These are phyloP conservation scores for Debaryomyces prosopidis DNA, from an alignment of 805 yeast species.

Conservation along the genomic window DNA sequence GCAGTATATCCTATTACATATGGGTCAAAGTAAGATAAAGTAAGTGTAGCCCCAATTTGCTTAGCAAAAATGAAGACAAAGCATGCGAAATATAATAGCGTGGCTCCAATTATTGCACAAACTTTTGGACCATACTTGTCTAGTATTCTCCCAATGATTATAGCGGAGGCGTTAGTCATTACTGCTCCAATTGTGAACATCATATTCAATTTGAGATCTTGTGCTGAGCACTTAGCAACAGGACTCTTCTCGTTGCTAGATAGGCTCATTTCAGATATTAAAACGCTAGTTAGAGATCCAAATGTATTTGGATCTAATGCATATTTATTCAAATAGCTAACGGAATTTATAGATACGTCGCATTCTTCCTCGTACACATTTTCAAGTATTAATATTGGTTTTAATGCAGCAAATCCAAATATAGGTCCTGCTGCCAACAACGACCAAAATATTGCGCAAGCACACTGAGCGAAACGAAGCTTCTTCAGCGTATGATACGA, in stretches of 20 bases:
- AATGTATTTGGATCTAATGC: constrained; percentile 7
- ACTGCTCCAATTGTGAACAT: constrained; percentile 62
- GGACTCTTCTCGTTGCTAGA: constrained; percentile 18
- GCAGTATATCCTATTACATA: constrained; percentile 51
- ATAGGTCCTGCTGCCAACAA: constrained; percentile 58
- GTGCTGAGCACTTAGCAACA: constrained; percentile 48
- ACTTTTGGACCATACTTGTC: constrained; percentile 53
- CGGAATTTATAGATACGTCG: constrained; percentile 14
- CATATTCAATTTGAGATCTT: constrained; percentile 56
- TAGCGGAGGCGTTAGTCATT: constrained; percentile 54
- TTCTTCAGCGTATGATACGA: background rate
- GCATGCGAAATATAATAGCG: constrained; percentile 46
- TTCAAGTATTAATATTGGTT: constrained; percentile 51
- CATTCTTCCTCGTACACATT: constrained; percentile 47
- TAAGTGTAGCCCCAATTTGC: constrained; percentile 15
- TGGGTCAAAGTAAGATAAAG: constrained; percentile 42
- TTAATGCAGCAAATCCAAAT: constrained; percentile 61
- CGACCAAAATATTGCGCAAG: constrained; percentile 56
- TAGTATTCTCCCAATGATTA: constrained; percentile 49
- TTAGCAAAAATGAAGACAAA: constrained; percentile 46
- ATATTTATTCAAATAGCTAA: background rate
- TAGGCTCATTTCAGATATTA: constrained; percentile 5
- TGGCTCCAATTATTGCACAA: constrained; percentile 55
- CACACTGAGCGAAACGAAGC: constrained; percentile 41
- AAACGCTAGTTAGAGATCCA: constrained; percentile 12